Evolutionary conservation across 225 moss, liverwort and hornwort genomes (phyloP).

Genomic region (Asterella californica): DNA sequence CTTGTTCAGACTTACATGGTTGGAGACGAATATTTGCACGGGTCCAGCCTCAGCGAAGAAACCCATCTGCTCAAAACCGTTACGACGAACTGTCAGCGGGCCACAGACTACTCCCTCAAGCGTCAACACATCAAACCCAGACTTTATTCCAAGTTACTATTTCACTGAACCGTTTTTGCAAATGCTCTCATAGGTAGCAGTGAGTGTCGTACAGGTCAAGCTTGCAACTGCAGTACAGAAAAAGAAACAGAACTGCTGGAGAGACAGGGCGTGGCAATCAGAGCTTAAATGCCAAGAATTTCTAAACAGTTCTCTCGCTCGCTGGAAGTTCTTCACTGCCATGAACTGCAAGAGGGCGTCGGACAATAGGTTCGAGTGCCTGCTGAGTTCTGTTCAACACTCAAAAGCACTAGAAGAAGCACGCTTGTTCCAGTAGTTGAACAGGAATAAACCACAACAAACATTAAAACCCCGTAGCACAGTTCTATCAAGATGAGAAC

Average conservation of each 20-base stretch:
- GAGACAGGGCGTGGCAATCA: not conserved
- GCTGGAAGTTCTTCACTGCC: too few relatives aligned
- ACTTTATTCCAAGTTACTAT: too few relatives aligned
- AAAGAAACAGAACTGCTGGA: not conserved
- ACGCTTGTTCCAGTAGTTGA: too few relatives aligned
- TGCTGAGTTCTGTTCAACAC: too few relatives aligned
- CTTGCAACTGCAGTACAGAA: not conserved
- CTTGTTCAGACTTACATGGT: slow-evolving; percentile 56
- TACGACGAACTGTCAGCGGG: not conserved
- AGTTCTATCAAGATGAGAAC: not conserved
- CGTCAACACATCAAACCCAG: not conserved
- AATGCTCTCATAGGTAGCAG: not conserved
- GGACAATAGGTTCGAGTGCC: too few relatives aligned
- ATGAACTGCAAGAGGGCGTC: too few relatives aligned
- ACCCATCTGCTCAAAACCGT: slow-evolving; percentile 62
- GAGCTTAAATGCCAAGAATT: not conserved
- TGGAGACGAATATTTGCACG: slow-evolving; percentile 91
- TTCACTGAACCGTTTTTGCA: not conserved
- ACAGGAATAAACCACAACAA: too few relatives aligned
- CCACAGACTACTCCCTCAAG: not conserved
- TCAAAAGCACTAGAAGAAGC: too few relatives aligned
- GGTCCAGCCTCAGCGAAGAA: slow-evolving; percentile 95
- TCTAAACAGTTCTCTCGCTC: too few relatives aligned
- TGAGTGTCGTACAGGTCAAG: not conserved
- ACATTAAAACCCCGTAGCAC: too few relatives aligned